A percentile compares a stretch with the other conserved stretches of the same genome.
Conservation (phyloP, 1,284 basidiomycete species). For the Papiliotrema flavescens region DNA sequence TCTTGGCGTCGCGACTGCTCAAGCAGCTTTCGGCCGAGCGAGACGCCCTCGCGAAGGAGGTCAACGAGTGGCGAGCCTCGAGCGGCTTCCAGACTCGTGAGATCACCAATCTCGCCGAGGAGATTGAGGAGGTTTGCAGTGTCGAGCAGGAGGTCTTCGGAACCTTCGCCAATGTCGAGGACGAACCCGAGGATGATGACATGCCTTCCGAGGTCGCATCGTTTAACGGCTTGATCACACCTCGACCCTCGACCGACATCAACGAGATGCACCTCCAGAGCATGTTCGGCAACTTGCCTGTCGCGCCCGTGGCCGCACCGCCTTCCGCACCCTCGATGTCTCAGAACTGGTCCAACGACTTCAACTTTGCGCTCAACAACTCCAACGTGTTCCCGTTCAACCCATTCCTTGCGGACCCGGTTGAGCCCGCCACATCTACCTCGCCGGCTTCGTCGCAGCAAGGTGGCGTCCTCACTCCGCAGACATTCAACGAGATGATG, state of each 20-base stretch:
- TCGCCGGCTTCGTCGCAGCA: constrained; percentile 22
- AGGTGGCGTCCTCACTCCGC: constrained; percentile 28
- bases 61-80: constrained; percentile 82
- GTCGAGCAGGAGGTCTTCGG: constrained; percentile 50
- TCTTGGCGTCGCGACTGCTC: constrained; percentile 71
- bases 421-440: constrained; percentile 13
- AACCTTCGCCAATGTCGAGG: constrained; percentile 39
- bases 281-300: constrained; percentile 6
- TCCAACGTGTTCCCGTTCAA: constrained; percentile 7
- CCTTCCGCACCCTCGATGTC: constrained; percentile 1
- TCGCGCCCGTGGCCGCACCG: background rate
- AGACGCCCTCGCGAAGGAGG: constrained; percentile 73
- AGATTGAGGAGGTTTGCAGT: constrained; percentile 42
- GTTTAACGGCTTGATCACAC: constrained; percentile 25
- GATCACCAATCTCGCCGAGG: constrained; percentile 44
- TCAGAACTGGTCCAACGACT: constrained; percentile 25
- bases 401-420: constrained; percentile 24
- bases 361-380: constrained; percentile 7
- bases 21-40: constrained; percentile 69
- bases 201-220: background rate
- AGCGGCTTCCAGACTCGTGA: constrained; percentile 57
- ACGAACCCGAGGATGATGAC: constrained; percentile 35
- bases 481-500: constrained; percentile 12
- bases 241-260: constrained; percentile 31
- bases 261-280: constrained; percentile 10